A percentile compares a stretch with the other conserved stretches of the same genome.
These are phyloP conservation scores for Ganoderma multipileum DNA, from an alignment of 1,284 basidiomycete genomes.

Conservation along the genomic window DNA sequence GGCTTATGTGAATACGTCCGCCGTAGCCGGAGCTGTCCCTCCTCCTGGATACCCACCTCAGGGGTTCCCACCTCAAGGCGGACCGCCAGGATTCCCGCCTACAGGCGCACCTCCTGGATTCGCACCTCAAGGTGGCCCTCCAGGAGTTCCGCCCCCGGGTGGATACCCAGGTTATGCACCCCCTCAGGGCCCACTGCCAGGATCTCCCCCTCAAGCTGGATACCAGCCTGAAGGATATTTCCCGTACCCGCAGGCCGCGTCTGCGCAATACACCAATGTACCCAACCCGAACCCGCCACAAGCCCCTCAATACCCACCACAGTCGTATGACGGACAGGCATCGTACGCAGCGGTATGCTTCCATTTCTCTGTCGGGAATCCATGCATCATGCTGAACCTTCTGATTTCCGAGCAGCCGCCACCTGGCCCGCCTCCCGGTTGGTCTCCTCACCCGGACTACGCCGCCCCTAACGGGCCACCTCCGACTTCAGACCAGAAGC, in stretches of 20 bases:
- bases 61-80: not conserved
- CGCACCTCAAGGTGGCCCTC: not conserved
- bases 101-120: not conserved
- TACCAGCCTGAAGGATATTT: not conserved
- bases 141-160: not conserved
- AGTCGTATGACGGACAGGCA: constrained; percentile 27
- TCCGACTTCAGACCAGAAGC: constrained; percentile 15
- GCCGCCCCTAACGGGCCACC: constrained; percentile 30
- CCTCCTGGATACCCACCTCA: constrained; percentile 12
- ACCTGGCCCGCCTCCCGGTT: constrained; percentile 9
- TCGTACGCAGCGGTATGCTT: constrained; percentile 36
- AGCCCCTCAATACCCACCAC: constrained; percentile 28
- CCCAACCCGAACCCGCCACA: not conserved
- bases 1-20: constrained; percentile 33
- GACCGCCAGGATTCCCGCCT: not conserved
- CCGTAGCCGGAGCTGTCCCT: constrained; percentile 9
- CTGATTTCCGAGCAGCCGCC: constrained; percentile 19
- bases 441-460: constrained; percentile 24
- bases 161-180: not conserved
- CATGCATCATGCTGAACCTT: not conserved
- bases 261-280: not conserved
- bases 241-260: not conserved
- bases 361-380: not conserved
- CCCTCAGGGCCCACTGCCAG: not conserved
- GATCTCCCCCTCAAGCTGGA: constrained; percentile 2